Evolutionary conservation across 228 moss, liverwort and hornwort genomes (phyloP).

Genomic region (Sphagnum fallax): DNA sequence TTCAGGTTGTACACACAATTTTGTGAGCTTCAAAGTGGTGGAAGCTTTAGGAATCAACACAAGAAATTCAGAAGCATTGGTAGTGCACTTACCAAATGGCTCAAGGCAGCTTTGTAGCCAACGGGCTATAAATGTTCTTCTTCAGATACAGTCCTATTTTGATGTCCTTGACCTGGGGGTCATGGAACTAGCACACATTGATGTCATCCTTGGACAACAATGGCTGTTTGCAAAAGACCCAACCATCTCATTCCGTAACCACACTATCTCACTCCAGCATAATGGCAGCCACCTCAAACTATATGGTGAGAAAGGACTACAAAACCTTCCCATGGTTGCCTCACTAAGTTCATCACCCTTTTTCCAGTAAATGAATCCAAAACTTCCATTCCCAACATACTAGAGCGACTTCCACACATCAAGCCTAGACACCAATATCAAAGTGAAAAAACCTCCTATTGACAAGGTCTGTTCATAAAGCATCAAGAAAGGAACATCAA

Average conservation of each 20-base stretch:
- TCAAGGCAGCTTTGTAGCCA: conserved; percentile 33
- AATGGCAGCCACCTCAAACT: conserved; percentile 34
- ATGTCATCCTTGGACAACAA: conserved; percentile 46
- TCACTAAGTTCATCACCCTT: too few species aligned
- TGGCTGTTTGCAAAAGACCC: conserved; percentile 46
- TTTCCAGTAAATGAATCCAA: too few species aligned
- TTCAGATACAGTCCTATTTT: conserved; percentile 34
- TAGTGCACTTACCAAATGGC: conserved; percentile 41
- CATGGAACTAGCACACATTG: conserved; percentile 40
- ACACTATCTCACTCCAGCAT: conserved; percentile 29
- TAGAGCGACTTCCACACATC: too few species aligned
- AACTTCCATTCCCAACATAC: too few species aligned
- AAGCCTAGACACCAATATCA: too few species aligned
- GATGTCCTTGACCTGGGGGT: conserved; percentile 32
- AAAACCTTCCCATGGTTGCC: conserved; percentile 16
- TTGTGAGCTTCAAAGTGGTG: conserved; percentile 34
- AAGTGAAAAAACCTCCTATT: too few species aligned
- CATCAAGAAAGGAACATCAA: too few species aligned
- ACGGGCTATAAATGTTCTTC: conserved; percentile 29
- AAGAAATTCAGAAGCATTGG: conserved; percentile 22
- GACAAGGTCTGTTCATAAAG: too few species aligned
- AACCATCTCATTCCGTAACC: conserved; percentile 34
- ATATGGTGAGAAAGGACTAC: conserved; percentile 29
- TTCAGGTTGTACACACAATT: conserved; percentile 46
- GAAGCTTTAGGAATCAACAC: conserved; percentile 25